Conservation (phyloP, 2,329 filamentous ascomycete species). For the Botrytis fabae region DNA sequence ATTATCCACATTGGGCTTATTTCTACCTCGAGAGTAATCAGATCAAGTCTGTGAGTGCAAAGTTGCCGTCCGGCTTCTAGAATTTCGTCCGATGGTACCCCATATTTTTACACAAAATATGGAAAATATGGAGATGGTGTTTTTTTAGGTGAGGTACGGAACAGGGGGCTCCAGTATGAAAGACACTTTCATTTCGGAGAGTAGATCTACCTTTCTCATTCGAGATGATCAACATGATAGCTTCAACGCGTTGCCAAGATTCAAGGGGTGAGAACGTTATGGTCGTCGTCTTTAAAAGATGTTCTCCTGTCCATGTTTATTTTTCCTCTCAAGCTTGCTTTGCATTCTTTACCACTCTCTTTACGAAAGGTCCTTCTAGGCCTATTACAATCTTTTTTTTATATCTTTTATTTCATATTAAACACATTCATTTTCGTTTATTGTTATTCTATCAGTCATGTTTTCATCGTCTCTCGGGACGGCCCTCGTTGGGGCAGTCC, state of each 20-base stretch:
- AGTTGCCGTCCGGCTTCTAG: background rate
- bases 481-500: constrained; percentile 20
- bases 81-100: constrained; percentile 2
- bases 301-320: constrained; percentile 13
- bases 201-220: constrained; percentile 5
- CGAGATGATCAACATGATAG: constrained; percentile 14
- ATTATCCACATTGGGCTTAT: constrained; percentile 2
- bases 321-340: constrained; percentile 6
- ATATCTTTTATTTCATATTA: background rate
- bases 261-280: constrained; percentile 6
- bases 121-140: constrained; percentile 17
- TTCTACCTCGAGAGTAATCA: background rate
- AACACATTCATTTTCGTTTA: constrained; percentile 14
- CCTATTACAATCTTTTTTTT: constrained; percentile 16
- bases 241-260: background rate
- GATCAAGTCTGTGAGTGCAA: constrained; percentile 6
- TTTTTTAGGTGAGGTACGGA: background rate
- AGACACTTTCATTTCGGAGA: constrained; percentile 24
- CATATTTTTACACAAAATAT: constrained; percentile 11
- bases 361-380: constrained; percentile 21
- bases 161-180: background rate
- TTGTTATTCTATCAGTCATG: constrained; percentile 17
- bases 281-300: constrained; percentile 18
- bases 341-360: constrained; percentile 23
- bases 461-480: constrained; percentile 21